Base-by-base conservation (phyloP, 2,329 filamentous ascomycete genomes). In the Fusarium xyrophilum region DNA sequence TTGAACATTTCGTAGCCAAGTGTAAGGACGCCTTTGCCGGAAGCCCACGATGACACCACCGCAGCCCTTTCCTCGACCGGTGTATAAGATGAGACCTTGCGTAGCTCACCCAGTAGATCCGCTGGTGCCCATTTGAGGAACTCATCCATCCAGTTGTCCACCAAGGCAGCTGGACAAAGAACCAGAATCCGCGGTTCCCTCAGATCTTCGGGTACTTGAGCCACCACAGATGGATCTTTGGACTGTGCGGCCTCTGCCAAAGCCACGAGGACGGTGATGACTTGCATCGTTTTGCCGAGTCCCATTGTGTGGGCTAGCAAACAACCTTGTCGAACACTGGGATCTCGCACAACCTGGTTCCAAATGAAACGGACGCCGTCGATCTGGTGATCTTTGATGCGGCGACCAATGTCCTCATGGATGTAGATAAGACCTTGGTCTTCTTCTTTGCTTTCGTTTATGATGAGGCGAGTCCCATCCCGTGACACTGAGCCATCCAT, bases 291-390 rank as follows among this genome's bases (percentile, higher is more conserved):
- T 80, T 97, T 97, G 19, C 93, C 93, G 5, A 97, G 80, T 3
- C 94, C 94, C 93, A 97, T 97, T 1, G 92, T 93, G 76, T 97
- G 93, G 9, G 93, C 91, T 23, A 97, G 83, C 15, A 97, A 83
- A 74, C 92, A 96, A 5, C 93, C 93, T 77, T 93, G 89, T 21
- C 84, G 83, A 8, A 82, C 80, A 7, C 83, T 80, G 3, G 81
- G 76, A 57, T 89, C 85, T 33, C 85, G 83, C 9, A 95, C 86
- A 44, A 97, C 82, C 67, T 95, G 91, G 69, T 93, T 89, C 93
- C 94, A 97, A 82, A 97, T 86, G 78, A 97, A 97, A 14, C 90
- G 89, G 23, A 97, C 88, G 3, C 94, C 94, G 2, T 88, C 83
- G 47, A 96, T 83, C 74, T 97, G 94, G 77, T 97, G 93, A 12